These are phyloP conservation scores for Parasarocladium wereldwijsianum DNA, from an alignment of 2,329 filamentous ascomycete genomes.

Conservation along the genomic window DNA sequence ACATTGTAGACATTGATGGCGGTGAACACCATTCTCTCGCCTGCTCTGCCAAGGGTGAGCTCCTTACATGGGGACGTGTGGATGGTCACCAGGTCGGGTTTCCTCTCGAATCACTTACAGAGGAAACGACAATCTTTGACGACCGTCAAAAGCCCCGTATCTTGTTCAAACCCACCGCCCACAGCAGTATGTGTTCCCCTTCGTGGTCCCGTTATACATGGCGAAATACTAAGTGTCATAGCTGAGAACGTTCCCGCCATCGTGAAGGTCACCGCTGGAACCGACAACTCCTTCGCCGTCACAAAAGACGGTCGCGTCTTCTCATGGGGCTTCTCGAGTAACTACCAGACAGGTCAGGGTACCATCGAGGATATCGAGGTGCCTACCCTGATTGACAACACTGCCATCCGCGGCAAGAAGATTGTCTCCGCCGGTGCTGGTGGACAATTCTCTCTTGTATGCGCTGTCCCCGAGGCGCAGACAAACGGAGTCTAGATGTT, in stretches of 20 bases:
- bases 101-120: constrained; percentile 31
- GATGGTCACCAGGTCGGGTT: constrained; percentile 41
- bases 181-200: constrained; percentile 25
- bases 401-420: constrained; percentile 59
- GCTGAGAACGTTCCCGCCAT: constrained; percentile 42
- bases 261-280: constrained; percentile 41
- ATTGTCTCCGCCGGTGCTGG: constrained; percentile 73
- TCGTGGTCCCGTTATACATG: too few species aligned
- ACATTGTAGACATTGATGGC: constrained; percentile 55
- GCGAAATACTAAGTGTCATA: too few species aligned
- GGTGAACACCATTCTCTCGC: constrained; percentile 62
- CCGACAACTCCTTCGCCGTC: constrained; percentile 62
- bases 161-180: constrained; percentile 28
- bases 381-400: constrained; percentile 73
- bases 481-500: constrained; percentile 16
- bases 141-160: constrained; percentile 50
- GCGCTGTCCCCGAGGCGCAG: too few species aligned
- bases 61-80: constrained; percentile 45
- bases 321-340: constrained; percentile 68
- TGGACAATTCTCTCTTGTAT: constrained; percentile 65
- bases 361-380: constrained; percentile 64
- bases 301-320: constrained; percentile 56
- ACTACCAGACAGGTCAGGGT: constrained; percentile 67
- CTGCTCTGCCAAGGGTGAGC: constrained; percentile 38
- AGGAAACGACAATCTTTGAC: constrained; percentile 46